A percentile compares a stretch with the other conserved stretches of the same genome.
Conservation (phyloP, 768 basidiomycete species). For the Gelatoporia subvermispora region DNA sequence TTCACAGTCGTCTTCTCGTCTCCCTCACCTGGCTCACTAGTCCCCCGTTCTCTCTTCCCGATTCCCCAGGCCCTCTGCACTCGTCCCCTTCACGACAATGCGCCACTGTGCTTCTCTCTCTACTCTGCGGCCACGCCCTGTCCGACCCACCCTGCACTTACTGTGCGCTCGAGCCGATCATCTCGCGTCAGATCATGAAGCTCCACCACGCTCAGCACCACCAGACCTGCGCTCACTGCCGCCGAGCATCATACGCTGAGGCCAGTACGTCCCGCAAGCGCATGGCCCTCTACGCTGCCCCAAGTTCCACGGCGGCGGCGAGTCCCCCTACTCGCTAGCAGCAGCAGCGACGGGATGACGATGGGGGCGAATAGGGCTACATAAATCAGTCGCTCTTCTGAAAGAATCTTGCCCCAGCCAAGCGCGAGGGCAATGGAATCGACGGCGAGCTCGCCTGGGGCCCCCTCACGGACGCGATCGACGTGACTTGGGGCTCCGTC, state of each 20-base stretch:
- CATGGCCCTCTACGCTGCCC: slow-evolving; percentile 83
- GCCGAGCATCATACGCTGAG: slow-evolving; percentile 76
- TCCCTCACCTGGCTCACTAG: too few species aligned
- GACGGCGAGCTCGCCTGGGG: slow-evolving; percentile 61
- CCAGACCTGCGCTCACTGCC: slow-evolving; percentile 88
- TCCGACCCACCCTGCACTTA: slow-evolving; percentile 76
- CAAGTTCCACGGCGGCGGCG: slow-evolving; percentile 96
- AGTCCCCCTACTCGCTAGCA: slow-evolving; percentile 28
- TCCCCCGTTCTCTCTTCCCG: too few species aligned
- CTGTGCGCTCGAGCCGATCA: too few species aligned
- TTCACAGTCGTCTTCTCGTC: too few species aligned
- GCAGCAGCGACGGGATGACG: too few species aligned
- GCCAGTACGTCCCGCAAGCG: slow-evolving; percentile 67
- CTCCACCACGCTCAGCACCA: slow-evolving; percentile 96
- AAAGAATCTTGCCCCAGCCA: slow-evolving; percentile 80
- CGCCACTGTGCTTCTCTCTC: too few species aligned
- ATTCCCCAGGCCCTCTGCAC: too few species aligned
- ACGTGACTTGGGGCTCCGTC: slow-evolving; percentile 57
- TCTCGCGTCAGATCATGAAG: slow-evolving; percentile 84
- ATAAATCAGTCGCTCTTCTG: slow-evolving; percentile 97
- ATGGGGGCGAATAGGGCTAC: slow-evolving; percentile 47
- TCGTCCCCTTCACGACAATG: too few species aligned
- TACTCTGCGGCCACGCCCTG: slow-evolving; percentile 44
- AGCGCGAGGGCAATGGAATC: slow-evolving; percentile 44
- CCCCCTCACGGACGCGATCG: slow-evolving; percentile 63